A percentile compares a stretch with the other conserved stretches of the same genome.
Conservation (phyloP, 495 filamentous ascomycete species). For the Parmelia sp. region DNA sequence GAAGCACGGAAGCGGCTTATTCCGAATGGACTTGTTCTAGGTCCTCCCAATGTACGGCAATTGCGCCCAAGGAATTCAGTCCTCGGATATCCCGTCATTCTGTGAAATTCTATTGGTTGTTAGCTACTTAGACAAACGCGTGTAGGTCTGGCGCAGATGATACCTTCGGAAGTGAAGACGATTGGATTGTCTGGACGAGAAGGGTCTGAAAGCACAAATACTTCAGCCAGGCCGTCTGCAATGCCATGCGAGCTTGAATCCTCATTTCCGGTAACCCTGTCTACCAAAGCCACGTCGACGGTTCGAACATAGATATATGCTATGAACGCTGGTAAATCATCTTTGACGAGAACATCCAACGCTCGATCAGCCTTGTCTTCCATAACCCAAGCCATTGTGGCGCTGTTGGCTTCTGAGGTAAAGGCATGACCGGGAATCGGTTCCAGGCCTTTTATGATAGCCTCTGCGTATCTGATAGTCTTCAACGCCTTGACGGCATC, state of each 20-base stretch:
- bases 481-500: slow-evolving; percentile 58
- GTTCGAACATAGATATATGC: slow-evolving; percentile 54
- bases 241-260: slow-evolving; percentile 48
- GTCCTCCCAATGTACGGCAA: slow-evolving; percentile 58
- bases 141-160: background rate
- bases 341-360: slow-evolving; percentile 52
- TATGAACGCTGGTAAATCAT: slow-evolving; percentile 67
- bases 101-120: slow-evolving; percentile 47
- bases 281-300: slow-evolving; percentile 51
- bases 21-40: slow-evolving; percentile 45
- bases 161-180: slow-evolving; percentile 61
- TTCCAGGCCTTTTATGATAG: slow-evolving; percentile 49
- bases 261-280: slow-evolving; percentile 50
- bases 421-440: slow-evolving; percentile 41
- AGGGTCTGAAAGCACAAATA: slow-evolving; percentile 73
- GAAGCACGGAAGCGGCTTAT: slow-evolving; percentile 51
- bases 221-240: slow-evolving; percentile 66
- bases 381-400: slow-evolving; percentile 48
- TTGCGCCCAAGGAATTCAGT: slow-evolving; percentile 54
- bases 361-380: slow-evolving; percentile 53
- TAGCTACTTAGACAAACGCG: background rate
- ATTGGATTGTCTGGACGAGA: slow-evolving; percentile 68
- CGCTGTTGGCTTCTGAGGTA: slow-evolving; percentile 36
- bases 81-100: slow-evolving; percentile 56
- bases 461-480: slow-evolving; percentile 65